Base-by-base conservation (phyloP, 2,329 filamentous ascomycete genomes). In the Didymella sp. region DNA sequence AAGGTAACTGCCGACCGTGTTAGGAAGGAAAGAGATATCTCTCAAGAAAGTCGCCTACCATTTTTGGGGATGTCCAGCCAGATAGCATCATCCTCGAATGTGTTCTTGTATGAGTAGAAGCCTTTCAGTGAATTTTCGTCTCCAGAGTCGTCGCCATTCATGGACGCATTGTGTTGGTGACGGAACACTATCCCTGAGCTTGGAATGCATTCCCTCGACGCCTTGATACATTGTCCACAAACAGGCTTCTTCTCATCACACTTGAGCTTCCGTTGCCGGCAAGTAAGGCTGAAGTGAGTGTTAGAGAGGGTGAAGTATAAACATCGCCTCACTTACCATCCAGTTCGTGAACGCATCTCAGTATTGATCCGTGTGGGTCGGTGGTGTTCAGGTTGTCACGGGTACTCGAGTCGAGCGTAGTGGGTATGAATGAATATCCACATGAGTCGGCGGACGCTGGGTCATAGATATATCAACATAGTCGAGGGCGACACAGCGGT, bases 101-200 rank as follows among this genome's bases (percentile, higher is more conserved):
- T 87, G 73, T 88, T 86, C 68, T 86, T 87, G 73, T 88, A 88
- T 22, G 84, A 84, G 69, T 87, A 88, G 71, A 88, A 88, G 17
- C 83, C 82, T 59, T 84, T 84, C 59, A 88, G 74, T 46, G 77
- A 79, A 31, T 79, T 80, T 40, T 80, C 77, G 22, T 73, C 71
- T 17, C 71, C 72, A 4, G 74, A 74, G 41, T 78, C 77, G 13
- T 76, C 75, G 45, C 82, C 81, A 57, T 88, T 88, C 85, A 88
- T 86, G 19, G 85, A 87, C 27, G 86, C 85, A 81, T 89, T 89
- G 74, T 89, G 86, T 68, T 89, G 86, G 72, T 89, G 87, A 52
- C 86, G 83, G 67, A 88, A 89, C 41, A 87, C 84, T 64, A 89
- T 82, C 48, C 85, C 85, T 60, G 85, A 84, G 67, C 83, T 85